Evolutionary conservation across 2,329 filamentous ascomycete genomes (phyloP).

Genomic region (Talaromyces sp.): DNA sequence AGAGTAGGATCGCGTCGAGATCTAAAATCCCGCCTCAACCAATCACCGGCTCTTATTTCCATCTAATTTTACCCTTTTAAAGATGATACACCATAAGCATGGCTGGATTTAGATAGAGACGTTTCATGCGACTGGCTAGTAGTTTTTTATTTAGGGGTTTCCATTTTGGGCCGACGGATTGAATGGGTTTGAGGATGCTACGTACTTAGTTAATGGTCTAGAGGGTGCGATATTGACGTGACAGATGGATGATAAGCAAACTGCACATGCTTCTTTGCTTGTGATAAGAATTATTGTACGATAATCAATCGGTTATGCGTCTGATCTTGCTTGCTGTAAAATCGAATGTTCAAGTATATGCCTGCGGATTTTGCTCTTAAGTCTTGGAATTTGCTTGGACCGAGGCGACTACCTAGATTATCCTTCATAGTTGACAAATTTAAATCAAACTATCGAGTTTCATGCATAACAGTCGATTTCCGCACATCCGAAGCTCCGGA

Average conservation of each 20-base stretch:
- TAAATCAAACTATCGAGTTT: neutral
- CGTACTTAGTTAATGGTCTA: neutral
- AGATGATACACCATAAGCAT: neutral
- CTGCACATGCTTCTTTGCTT: neutral
- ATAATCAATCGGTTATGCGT: neutral
- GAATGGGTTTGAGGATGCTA: neutral
- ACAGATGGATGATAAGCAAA: neutral
- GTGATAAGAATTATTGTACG: neutral
- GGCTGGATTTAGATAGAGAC: neutral
- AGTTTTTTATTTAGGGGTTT: neutral
- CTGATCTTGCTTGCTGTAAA: neutral
- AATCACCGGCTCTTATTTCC: neutral
- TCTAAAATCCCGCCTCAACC: neutral
- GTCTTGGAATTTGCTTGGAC: neutral
- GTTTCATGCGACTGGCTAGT: constrained; percentile 2
- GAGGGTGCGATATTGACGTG: neutral
- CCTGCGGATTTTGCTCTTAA: neutral
- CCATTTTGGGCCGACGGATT: neutral
- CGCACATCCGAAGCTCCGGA: neutral
- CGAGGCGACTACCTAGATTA: neutral
- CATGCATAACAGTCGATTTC: neutral
- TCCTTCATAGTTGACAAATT: neutral
- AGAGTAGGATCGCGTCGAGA: constrained; percentile 16
- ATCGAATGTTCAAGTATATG: neutral
- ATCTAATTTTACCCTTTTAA: neutral